These are phyloP conservation scores for Penicillium angulare DNA, from an alignment of 495 filamentous ascomycete species.

Conservation along the genomic window DNA sequence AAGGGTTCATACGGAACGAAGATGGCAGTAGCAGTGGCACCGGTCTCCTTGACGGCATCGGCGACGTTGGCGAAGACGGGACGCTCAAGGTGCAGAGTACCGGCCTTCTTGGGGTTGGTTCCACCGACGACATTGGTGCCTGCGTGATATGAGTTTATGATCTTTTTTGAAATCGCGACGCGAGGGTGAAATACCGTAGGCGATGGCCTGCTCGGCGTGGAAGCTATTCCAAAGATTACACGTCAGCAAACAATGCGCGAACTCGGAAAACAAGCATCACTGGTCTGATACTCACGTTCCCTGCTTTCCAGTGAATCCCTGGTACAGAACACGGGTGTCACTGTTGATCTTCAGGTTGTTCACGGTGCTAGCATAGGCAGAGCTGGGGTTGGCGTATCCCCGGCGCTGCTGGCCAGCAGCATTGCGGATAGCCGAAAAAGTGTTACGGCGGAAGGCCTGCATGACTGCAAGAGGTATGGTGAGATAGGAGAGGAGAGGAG, in stretches of 20 bases:
- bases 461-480: conserved; percentile 36
- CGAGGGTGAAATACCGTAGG: conserved; percentile 68
- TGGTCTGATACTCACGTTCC: conserved; percentile 74
- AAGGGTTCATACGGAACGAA: conserved; percentile 82
- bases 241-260: conserved; percentile 39
- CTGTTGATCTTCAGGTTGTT: conserved; percentile 88
- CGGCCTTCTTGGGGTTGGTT: conserved; percentile 98
- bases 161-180: conserved; percentile 15
- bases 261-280: neutral
- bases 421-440: conserved; percentile 48
- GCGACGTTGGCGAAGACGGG: conserved; percentile 89
- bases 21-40: conserved; percentile 88
- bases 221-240: conserved; percentile 61
- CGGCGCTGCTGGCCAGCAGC: conserved; percentile 54
- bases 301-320: conserved; percentile 98
- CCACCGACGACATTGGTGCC: conserved; percentile 97
- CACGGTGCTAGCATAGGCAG: conserved; percentile 77
- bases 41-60: conserved; percentile 88
- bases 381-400: conserved; percentile 64
- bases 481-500: conserved; percentile 22
- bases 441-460: conserved; percentile 55
- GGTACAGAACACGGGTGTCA: conserved; percentile 92
- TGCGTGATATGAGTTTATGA: conserved; percentile 43
- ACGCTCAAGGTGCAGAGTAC: conserved; percentile 79
- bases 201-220: conserved; percentile 96